Base-by-base conservation (phyloP, 129 eudicot species). In the Pulicaria dysenterica region DNA sequence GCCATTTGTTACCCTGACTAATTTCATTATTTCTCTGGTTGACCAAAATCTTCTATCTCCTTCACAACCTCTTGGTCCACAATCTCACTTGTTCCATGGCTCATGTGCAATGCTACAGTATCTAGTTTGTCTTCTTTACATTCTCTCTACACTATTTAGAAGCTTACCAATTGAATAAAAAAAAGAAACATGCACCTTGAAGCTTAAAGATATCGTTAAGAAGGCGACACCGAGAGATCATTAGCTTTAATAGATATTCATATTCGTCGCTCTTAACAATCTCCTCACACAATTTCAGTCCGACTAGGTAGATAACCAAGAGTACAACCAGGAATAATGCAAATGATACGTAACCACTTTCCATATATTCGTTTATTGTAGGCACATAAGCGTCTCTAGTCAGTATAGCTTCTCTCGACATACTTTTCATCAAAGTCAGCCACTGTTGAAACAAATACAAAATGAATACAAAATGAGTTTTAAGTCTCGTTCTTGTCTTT, bases 251-350 rank as follows among this genome's bases (percentile, higher is more conserved):
- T 13, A 90, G 89, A 36, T 73, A 74, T 36, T 76, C 80, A 19
- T 67, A 70, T 45, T 95, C 99, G 9, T 78, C 43, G 70, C 88
- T 80, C 31, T 69, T 71, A 65, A 86, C 79, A 17, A 78, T 75
- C 73, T 90, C 86, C 70, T 88, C 85, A 8, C 89, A 83, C 62
- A 95, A 79, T 73, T 79, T 78, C 8, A 94, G 97, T 11, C 97
- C 99, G 11, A 90, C 49, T 5, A 90, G 71, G 82, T 95, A 95
- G 17, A 90, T 80, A 14, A 96, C 78, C 3, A 94, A 97, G 41
- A 86, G 89, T 40, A 90, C 88, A 56, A 88, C 90, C n/a, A 97
- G 97, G 34, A 97, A 97, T 68, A 95, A 73, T 13, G 94, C 99
- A 80, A 95, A 88, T 46, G 99, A 95, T 41, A 95, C 83, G 43